Evolutionary conservation across 2,329 filamentous ascomycete genomes (phyloP), one percentile per base, ranked within the genome.

Genomic region (Capronia coronata): DNA sequence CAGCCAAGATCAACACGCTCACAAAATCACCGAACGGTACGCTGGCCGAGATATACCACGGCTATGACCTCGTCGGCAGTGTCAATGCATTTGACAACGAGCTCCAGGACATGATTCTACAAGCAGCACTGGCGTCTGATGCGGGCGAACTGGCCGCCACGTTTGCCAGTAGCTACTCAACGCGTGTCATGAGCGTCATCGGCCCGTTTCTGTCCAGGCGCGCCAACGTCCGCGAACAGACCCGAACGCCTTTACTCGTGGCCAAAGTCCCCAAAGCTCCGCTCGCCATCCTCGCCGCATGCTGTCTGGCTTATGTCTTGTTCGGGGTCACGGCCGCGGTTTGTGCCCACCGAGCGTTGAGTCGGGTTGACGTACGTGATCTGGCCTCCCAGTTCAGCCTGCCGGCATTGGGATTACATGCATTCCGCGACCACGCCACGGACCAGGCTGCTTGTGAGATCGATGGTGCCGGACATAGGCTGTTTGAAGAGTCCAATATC

Each of bases 1-100:
- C 45, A 2, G 47, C 56, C 2, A 25, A 43, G 21, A 44, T 53
- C 40, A 45, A 51, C 34, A 40, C 27, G 29, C 51, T 55, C 2
- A 51, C 40, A 4, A 37, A 46, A 19, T 57, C 52, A 1, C 48
- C 51, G 2, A 59, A 60, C 35, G 58, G 58, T 11, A 57, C 58
- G 10, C 32, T 60, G 6, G 40, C 55, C 14, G 56, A 60, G 30
- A 52, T 60, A 14, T 60, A 57, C 44, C 56, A 58, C 30, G 58
- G 58, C 6, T 59, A 59, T 42, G 46, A 47, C 18, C 41, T 53
- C 10, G 40, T 38, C 29, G 47, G 47, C 14, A 46, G 30, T 6
- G 37, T 39, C 40, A 48, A 41, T 27, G 52, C 46, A 27, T 54
- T 53, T 40, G 54, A 53, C 45, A 55, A 49, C n/a, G 42, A 55